Percentiles rank a stretch among this genome's conserved stretches.
Evolutionary conservation across 441 rosid genomes (phyloP).

Genomic region (Hura crepitans): DNA sequence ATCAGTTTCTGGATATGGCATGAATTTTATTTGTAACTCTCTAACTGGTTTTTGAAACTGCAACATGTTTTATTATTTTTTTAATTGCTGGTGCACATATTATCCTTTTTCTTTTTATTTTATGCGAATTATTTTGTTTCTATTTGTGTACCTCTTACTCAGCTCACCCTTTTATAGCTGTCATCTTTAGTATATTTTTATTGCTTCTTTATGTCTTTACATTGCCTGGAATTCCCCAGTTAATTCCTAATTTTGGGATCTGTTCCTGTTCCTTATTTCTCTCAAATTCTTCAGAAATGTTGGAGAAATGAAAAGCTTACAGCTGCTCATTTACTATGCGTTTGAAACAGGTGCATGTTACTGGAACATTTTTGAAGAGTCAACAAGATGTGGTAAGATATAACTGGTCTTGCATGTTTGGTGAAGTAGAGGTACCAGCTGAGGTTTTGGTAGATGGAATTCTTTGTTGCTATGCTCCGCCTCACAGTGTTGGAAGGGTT

Average conservation of each 20-base stretch:
- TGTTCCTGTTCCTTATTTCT: neutral
- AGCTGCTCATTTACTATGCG: neutral
- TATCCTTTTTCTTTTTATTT: neutral
- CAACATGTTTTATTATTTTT: neutral
- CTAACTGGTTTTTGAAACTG: neutral
- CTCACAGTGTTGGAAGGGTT: slow-evolving; percentile 63
- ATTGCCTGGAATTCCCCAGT: neutral
- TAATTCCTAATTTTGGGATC: neutral
- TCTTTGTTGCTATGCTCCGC: slow-evolving; percentile 72
- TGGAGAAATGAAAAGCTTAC: neutral
- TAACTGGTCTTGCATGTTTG: slow-evolving; percentile 97
- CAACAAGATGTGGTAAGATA: slow-evolving; percentile 48
- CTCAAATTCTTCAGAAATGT: neutral
- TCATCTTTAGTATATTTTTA: neutral
- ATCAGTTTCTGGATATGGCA: no score
- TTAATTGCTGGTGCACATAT: neutral
- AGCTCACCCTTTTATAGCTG: neutral
- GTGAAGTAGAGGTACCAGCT: slow-evolving; percentile 95
- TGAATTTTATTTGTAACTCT: neutral
- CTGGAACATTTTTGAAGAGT: slow-evolving; percentile 66
- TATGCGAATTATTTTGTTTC: neutral
- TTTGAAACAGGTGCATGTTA: slow-evolving; percentile 54
- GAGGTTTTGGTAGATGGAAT: slow-evolving; percentile 74
- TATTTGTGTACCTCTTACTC: neutral
- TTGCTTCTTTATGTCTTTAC: neutral